Evolutionary conservation across 257 asterid species (phyloP).

Genomic region (Paulownia fortunei): DNA sequence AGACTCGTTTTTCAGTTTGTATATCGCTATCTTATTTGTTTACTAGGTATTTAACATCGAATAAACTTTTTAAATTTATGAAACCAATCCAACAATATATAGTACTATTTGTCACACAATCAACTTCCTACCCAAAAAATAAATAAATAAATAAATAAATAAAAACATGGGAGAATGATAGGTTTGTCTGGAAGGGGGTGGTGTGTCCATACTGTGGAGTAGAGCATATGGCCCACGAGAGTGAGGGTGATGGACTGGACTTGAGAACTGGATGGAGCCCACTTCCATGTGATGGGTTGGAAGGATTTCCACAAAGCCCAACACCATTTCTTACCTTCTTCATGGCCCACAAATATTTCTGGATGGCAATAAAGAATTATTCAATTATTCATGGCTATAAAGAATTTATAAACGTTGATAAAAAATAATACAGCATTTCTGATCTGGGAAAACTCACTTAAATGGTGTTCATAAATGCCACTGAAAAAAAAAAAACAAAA

Average conservation of each 20-base stretch:
- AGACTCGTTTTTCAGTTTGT: neutral
- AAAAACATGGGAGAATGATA: neutral
- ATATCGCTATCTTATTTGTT: no score
- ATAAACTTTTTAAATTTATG: no score
- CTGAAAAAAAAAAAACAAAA: no score
- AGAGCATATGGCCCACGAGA: slow-evolving; percentile 27
- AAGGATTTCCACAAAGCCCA: slow-evolving; percentile 15
- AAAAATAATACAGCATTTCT: neutral
- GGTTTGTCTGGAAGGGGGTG: neutral
- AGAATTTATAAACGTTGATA: neutral
- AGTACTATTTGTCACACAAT: no score
- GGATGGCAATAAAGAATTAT: neutral
- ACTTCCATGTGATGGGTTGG: slow-evolving; percentile 39
- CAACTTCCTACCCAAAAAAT: no score
- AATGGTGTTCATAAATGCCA: slow-evolving; percentile 15
- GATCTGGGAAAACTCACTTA: neutral
- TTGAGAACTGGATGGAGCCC: slow-evolving; percentile 34
- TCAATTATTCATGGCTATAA: neutral
- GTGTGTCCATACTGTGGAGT: slow-evolving; percentile 26
- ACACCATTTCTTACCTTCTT: neutral
- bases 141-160: no score
- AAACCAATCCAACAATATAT: neutral
- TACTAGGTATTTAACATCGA: neutral
- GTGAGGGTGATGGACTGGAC: slow-evolving; percentile 17
- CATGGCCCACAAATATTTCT: slow-evolving; percentile 7